Conservation (phyloP, 116 monocot genomes). For the Posidonia oceanica region DNA sequence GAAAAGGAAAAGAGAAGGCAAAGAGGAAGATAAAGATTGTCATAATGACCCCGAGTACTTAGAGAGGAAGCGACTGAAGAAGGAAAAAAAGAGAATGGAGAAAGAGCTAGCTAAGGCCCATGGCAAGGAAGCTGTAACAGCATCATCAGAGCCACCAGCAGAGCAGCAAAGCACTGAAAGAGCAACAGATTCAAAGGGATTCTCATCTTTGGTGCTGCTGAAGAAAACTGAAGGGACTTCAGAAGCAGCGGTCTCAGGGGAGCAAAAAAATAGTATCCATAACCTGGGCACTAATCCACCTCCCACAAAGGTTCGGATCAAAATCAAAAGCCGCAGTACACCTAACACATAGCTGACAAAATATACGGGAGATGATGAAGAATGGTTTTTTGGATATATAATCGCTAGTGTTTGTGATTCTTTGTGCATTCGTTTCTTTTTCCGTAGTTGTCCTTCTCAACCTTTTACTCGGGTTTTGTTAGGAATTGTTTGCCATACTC, state of each 20-base stretch:
- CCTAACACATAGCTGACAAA: not conserved
- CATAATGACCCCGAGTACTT: constrained; percentile 58
- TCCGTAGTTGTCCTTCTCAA: no score
- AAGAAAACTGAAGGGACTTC: not conserved
- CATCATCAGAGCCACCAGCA: not conserved
- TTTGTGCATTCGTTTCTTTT: no score
- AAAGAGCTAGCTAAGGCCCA: constrained; percentile 46
- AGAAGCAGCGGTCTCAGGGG: not conserved
- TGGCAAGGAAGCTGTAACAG: constrained; percentile 5
- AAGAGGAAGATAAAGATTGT: constrained; percentile 16
- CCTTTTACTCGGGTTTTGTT: no score
- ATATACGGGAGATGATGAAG: no score
- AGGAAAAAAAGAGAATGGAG: constrained; percentile 62
- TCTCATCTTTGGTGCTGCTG: not conserved
- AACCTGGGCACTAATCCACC: not conserved
- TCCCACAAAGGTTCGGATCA: constrained; percentile 38
- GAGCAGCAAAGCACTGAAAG: not conserved
- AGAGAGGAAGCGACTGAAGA: constrained; percentile 77
- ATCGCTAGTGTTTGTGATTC: no score
- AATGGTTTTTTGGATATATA: no score
- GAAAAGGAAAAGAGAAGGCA: constrained; percentile 35
- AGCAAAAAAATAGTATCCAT: constrained; percentile 1
- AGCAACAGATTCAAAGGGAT: not conserved
- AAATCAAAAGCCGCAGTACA: constrained; percentile 29
- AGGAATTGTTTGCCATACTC: no score